Percentiles rank a stretch among this genome's conserved stretches.
Evolutionary conservation across 768 basidiomycete genomes (phyloP).

Genomic region (Tricholomella constricta): DNA sequence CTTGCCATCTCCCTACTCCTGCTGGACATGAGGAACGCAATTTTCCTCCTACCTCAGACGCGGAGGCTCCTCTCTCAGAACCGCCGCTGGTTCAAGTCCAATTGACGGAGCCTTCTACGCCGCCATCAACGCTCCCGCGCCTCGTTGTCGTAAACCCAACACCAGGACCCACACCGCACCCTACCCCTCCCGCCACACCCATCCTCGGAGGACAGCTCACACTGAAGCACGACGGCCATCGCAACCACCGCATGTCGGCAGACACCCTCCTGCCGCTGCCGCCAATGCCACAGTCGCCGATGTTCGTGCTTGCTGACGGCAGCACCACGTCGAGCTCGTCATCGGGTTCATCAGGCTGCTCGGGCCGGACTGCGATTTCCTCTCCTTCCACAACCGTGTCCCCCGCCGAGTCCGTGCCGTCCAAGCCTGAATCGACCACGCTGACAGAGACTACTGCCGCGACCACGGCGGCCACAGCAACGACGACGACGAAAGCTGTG

Average conservation of each 20-base stretch:
- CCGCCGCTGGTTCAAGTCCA: neutral
- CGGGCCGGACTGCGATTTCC: constrained; percentile 8
- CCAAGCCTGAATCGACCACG: neutral
- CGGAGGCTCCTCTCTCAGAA: neutral
- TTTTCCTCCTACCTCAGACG: constrained; percentile 6
- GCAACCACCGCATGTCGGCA: neutral
- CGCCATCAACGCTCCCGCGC: constrained; percentile 41
- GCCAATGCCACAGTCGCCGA: neutral
- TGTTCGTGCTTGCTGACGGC: constrained; percentile 5
- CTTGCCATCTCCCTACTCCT: constrained; percentile 15
- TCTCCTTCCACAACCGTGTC: constrained; percentile 1
- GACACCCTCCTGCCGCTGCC: neutral
- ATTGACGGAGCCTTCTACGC: constrained; percentile 4
- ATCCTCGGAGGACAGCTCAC: constrained; percentile 2
- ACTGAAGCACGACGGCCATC: neutral
- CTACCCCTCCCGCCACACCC: constrained; percentile 77
- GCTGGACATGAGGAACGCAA: constrained; percentile 13
- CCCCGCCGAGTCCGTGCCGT: neutral
- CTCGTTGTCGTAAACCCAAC: constrained; percentile 77
- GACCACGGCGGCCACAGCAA: neutral
- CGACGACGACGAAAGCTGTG: neutral
- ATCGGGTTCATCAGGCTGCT: constrained; percentile 4
- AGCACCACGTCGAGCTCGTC: constrained; percentile 10
- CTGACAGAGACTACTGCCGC: neutral
- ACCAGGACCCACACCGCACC: constrained; percentile 75